Percentiles rank a stretch among this genome's conserved stretches.
Conservation (phyloP, 208 protist species). For the Crithidia brevicula region DNA sequence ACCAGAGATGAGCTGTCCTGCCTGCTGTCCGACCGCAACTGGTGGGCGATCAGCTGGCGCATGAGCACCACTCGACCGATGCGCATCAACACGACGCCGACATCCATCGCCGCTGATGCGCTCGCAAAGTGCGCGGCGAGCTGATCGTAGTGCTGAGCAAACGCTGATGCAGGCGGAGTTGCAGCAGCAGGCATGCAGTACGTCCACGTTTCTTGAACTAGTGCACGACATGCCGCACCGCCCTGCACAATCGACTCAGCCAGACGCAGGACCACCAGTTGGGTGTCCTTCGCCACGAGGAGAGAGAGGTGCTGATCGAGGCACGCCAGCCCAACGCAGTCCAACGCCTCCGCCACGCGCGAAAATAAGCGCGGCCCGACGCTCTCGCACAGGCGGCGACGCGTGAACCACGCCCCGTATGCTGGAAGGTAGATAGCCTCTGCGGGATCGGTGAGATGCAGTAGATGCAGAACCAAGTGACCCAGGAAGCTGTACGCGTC, state of each 20-base stretch:
- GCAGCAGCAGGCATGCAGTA: slow-evolving; percentile 24
- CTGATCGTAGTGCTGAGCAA: slow-evolving; percentile 45
- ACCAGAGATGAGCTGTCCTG: slow-evolving; percentile 87
- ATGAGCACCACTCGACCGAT: slow-evolving; percentile 86
- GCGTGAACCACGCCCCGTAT: slow-evolving; percentile 89
- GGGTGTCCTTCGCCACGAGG: slow-evolving; percentile 92
- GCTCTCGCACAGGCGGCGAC: slow-evolving; percentile 51
- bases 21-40: slow-evolving; percentile 85
- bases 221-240: slow-evolving; percentile 4
- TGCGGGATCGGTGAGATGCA: slow-evolving; percentile 82
- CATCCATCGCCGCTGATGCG: slow-evolving; percentile 9
- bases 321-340: slow-evolving; percentile 74
- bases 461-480: slow-evolving; percentile 89
- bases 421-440: slow-evolving; percentile 83
- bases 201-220: slow-evolving; percentile 22
- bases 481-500: slow-evolving; percentile 90
- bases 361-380: slow-evolving; percentile 91
- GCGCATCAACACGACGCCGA: slow-evolving; percentile 48
- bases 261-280: slow-evolving; percentile 55
- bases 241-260: slow-evolving; percentile 21
- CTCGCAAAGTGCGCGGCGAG: slow-evolving; percentile 28
- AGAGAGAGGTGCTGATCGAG: slow-evolving; percentile 92
- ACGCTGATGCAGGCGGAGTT: slow-evolving; percentile 14
- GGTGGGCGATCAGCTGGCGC: slow-evolving; percentile 87
- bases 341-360: slow-evolving; percentile 81